phyloP scores from a whole-genome alignment of 305 asterid genomes.

The Coffea humblotiana region DNA sequence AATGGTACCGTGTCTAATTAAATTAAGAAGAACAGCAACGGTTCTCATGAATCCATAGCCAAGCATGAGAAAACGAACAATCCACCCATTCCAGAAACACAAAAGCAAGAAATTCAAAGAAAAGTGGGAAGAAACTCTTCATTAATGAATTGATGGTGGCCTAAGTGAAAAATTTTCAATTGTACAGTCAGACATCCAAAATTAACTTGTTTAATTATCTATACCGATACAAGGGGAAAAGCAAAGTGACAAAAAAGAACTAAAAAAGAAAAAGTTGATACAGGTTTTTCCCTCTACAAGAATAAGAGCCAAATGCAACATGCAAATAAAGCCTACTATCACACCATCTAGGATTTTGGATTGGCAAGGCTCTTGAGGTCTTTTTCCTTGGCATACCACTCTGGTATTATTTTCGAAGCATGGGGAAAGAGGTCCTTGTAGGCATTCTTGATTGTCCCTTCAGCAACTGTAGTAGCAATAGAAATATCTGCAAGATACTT shows the following conservation, averaged over 20 bases:
- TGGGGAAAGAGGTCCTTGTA: slow-evolving; percentile 65
- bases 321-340: background rate
- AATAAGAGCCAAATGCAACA: background rate
- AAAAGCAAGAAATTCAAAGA: background rate
- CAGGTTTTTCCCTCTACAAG: background rate
- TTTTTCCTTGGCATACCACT: slow-evolving; percentile 60
- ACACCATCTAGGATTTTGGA: slow-evolving; percentile 32
- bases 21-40: too few relatives aligned
- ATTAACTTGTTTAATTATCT: slow-evolving; percentile 4
- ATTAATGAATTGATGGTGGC: background rate
- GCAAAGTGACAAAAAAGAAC: background rate
- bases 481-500: slow-evolving; percentile 42
- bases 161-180: background rate
- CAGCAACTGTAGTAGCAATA: slow-evolving; percentile 63
- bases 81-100: background rate
- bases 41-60: too few relatives aligned
- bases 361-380: slow-evolving; percentile 55
- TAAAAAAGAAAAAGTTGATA: background rate
- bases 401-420: slow-evolving; percentile 58
- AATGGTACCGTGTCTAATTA: too few relatives aligned
- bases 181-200: slow-evolving; percentile 18
- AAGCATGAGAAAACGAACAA: too few relatives aligned
- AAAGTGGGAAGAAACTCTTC: background rate
- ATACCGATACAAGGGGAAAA: background rate
- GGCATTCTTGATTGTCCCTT: slow-evolving; percentile 69